phyloP scores from a whole-genome alignment of 305 asterid genomes.

The Solanum hybrid region DNA sequence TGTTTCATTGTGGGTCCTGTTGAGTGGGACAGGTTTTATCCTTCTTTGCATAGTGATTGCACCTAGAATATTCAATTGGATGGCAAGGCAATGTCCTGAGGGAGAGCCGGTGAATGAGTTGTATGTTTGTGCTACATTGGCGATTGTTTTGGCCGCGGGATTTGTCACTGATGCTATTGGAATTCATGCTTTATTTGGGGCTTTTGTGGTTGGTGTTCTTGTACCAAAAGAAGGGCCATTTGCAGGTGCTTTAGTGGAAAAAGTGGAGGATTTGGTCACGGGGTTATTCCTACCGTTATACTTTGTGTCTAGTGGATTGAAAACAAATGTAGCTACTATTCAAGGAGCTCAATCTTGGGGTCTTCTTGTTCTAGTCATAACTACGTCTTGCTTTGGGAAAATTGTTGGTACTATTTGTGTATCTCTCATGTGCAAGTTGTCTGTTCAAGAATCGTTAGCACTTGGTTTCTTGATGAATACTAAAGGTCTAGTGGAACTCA shows the following conservation, averaged over 20 bases:
- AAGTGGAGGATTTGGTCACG: constrained; percentile 14
- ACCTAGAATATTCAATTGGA: constrained; percentile 13
- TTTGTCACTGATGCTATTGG: constrained; percentile 17
- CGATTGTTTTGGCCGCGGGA: constrained; percentile 18
- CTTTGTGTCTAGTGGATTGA: constrained; percentile 20
- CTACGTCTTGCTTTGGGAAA: constrained; percentile 18
- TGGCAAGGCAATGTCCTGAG: constrained; percentile 9
- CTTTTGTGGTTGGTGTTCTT: constrained; percentile 20
- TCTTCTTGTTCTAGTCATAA: constrained; percentile 12
- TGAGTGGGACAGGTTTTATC: constrained; percentile 11
- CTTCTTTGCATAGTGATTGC: not conserved
- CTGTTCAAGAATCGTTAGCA: constrained; percentile 12
- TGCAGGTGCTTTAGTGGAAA: constrained; percentile 13
- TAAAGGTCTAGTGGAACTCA: constrained; percentile 20
- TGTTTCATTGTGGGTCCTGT: constrained; percentile 14
- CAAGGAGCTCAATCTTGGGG: constrained; percentile 24
- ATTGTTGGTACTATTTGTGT: constrained; percentile 11
- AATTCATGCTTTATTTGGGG: constrained; percentile 19
- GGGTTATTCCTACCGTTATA: constrained; percentile 16
- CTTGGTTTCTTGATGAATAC: constrained; percentile 24
- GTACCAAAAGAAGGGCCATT: constrained; percentile 20
- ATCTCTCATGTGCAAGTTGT: constrained; percentile 6
- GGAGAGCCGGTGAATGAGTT: constrained; percentile 16
- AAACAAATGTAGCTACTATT: constrained; percentile 15
- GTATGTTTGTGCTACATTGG: constrained; percentile 13